Conservation (phyloP, 2,329 filamentous ascomycete species). For the Parafenestella ontariensis region DNA sequence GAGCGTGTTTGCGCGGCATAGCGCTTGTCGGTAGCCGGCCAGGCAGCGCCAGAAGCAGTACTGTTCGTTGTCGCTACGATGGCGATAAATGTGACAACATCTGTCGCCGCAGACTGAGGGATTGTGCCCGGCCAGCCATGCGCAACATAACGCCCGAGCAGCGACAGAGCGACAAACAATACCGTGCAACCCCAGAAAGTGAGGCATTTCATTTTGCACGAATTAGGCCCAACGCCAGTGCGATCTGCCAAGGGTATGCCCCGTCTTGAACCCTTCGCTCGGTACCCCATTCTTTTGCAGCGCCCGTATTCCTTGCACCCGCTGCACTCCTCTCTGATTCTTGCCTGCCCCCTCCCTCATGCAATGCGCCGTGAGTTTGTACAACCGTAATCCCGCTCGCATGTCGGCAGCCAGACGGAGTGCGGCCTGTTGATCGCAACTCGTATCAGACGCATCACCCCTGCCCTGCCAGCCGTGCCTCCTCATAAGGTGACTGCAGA, state of each 20-base stretch:
- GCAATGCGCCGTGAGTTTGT: slow-evolving; percentile 38
- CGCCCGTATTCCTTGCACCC: slow-evolving; percentile 15
- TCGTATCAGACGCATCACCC: slow-evolving; percentile 27
- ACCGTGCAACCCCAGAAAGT: slow-evolving; percentile 6
- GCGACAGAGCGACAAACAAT: not conserved
- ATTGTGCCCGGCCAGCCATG: slow-evolving; percentile 10
- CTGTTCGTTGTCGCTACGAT: not conserved
- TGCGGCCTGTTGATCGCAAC: slow-evolving; percentile 39
- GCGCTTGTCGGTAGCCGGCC: not conserved
- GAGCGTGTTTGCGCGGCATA: not conserved
- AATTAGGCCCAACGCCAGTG: slow-evolving; percentile 17
- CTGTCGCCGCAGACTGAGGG: not conserved
- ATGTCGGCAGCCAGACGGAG: slow-evolving; percentile 25
- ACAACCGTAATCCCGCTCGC: slow-evolving; percentile 33
- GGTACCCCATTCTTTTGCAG: slow-evolving; percentile 19
- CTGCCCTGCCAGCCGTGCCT: slow-evolving; percentile 35
- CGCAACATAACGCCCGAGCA: slow-evolving; percentile 2
- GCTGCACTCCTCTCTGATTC: slow-evolving; percentile 25
- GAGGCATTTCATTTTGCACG: slow-evolving; percentile 17
- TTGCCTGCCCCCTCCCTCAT: slow-evolving; percentile 25
- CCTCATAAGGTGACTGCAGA: slow-evolving; percentile 31
- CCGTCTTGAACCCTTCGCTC: slow-evolving; percentile 27
- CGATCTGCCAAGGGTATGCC: slow-evolving; percentile 27
- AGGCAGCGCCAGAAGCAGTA: not conserved
- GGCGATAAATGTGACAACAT: not conserved